phyloP scores from a whole-genome alignment of 2,329 filamentous ascomycete genomes.

The Pseudogymnoascus sp. region DNA sequence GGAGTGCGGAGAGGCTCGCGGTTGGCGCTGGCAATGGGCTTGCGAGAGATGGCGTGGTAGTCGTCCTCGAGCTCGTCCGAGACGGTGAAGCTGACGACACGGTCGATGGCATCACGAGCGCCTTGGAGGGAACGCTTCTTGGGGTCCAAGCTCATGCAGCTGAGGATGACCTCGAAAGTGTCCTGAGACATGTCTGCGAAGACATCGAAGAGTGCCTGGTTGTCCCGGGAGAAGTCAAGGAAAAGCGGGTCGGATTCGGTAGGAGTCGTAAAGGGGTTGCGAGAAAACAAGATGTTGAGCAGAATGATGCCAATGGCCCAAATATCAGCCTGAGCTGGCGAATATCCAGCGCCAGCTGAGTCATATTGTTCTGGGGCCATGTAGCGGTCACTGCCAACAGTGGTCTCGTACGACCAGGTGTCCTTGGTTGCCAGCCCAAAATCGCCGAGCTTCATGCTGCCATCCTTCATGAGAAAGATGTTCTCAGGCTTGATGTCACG shows the following conservation, averaged over 20 bases:
- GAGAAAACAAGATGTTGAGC: conserved; percentile 91
- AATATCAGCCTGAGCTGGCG: conserved; percentile 84
- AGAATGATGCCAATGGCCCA: conserved; percentile 97
- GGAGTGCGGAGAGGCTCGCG: conserved; percentile 93
- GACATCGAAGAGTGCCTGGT: conserved; percentile 93
- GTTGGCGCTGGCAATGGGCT: conserved; percentile 74
- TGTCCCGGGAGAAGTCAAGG: conserved; percentile 85
- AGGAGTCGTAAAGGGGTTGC: conserved; percentile 90
- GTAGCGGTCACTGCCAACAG: conserved; percentile 94
- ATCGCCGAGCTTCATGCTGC: conserved; percentile 91
- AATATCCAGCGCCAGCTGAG: conserved; percentile 78
- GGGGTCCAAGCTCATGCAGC: conserved; percentile 88
- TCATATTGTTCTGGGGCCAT: conserved; percentile 99
- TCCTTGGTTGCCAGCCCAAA: conserved; percentile 89
- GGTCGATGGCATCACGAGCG: conserved; percentile 68
- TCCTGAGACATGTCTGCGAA: conserved; percentile 99
- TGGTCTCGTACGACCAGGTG: conserved; percentile 83
- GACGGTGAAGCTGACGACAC: conserved; percentile 84
- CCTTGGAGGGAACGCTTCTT: conserved; percentile 74
- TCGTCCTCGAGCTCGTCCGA: conserved; percentile 87
- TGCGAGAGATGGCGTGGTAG: conserved; percentile 69
- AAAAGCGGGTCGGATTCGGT: conserved; percentile 88
- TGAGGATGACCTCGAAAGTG: conserved; percentile 84
- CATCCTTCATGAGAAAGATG: conserved; percentile 83
- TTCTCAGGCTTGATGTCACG: conserved; percentile 99